phyloP scores from a whole-genome alignment of 2,329 filamentous ascomycete genomes.

The Stachybotrys elegans region DNA sequence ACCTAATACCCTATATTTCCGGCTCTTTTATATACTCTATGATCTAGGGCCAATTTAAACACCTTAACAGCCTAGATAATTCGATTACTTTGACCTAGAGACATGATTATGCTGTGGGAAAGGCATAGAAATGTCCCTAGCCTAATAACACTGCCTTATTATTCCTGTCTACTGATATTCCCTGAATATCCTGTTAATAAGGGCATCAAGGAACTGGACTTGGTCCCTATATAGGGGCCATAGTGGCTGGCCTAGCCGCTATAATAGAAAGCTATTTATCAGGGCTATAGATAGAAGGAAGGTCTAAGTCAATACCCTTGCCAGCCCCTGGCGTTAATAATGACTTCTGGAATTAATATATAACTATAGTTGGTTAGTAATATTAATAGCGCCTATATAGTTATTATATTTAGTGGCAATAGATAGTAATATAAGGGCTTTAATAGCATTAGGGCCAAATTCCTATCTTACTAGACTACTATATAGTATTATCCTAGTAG shows the following conservation, averaged over 20 bases:
- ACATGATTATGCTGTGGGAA: not conserved
- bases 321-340: not conserved
- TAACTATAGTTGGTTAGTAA: conserved; percentile 5
- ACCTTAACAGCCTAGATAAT: not conserved
- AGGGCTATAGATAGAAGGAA: not conserved
- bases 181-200: not conserved
- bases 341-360: not conserved
- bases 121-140: not conserved
- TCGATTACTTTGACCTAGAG: not conserved
- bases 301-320: not conserved
- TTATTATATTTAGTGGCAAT: too few relatives aligned
- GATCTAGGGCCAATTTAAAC: too few relatives aligned
- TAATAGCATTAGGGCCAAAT: conserved; percentile 8
- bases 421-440: conserved; percentile 5
- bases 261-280: not conserved
- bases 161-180: too few relatives aligned
- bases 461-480: conserved; percentile 4
- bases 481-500: conserved; percentile 1
- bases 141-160: not conserved
- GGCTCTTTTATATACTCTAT: too few relatives aligned
- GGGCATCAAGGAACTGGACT: not conserved
- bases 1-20: too few relatives aligned
- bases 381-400: conserved; percentile 9
- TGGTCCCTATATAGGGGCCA: not conserved
- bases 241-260: not conserved